Base-by-base conservation (phyloP, 2,329 filamentous ascomycete genomes). In the Pezicula carpinea region DNA sequence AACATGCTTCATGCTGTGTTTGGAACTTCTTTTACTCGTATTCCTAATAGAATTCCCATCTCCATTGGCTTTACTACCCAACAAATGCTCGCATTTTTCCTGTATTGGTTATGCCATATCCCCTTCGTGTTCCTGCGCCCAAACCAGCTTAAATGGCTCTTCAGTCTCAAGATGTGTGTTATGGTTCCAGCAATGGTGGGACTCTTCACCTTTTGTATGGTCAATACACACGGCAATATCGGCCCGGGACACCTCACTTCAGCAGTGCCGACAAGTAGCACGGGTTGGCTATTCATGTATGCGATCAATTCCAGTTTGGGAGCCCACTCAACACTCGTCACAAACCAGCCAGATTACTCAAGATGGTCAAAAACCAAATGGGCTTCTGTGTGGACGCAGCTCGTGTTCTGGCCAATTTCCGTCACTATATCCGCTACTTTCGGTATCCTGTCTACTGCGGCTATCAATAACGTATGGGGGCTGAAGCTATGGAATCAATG, bases 361-460 rank as follows among this genome's bases (percentile, higher is more conserved):
- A 59, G 69, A 15, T 71, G 63, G 59, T 55, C 53, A 40, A 59
- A 59, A 48, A 66, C 58, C 8, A 61, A 55, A 40, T 60, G 53
- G 5, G 66, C 60, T 6, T 60, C 68, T 15, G 60, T 67, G 51
- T 69, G 63, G 59, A 62, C 64, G 5, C 68, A 70, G 48, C 47
- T 69, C 29, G 47, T 70, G 8, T 38, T 62, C 15, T 66, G 68
- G 39, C 67, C 67, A 0, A 56, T 71, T 26, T 62, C 64, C 13
- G 64, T 68, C 11, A 69, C 68, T 3, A 50, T 69, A 17, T 65
- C 65, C 3, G 66, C 67, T 8, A 60, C 57, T 35, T 56, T 72
- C 10, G 69, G 69, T n/a, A 71, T 72, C 47, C 53, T 70, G 15
- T 61, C 65, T 2, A 70, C 68, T 0, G 62, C 65, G 2, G 63